Base-by-base conservation (phyloP, 1,284 basidiomycete genomes). In the Papiliotrema laurentii region DNA sequence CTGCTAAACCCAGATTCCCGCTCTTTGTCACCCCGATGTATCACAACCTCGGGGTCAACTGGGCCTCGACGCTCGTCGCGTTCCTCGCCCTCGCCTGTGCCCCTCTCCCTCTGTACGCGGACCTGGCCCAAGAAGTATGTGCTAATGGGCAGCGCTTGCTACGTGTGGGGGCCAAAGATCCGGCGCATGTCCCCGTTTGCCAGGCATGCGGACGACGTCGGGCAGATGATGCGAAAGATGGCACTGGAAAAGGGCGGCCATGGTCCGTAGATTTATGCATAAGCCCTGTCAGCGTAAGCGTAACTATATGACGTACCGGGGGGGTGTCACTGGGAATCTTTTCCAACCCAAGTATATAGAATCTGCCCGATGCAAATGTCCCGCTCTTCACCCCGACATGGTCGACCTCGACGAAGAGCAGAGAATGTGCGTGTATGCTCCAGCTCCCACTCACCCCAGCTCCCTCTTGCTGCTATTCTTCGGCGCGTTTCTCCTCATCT, bases 1-100 rank as follows among this genome's bases (percentile, higher is more conserved):
- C 19, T 22, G 11, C 38, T 81, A 61, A 78, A 78, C 57, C 84
- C 84, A 7, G 66, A 77, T 84, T 84, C 66, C 82, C 81, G 9
- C 69, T 83, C 13, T 79, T 84, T 40, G 31, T 22, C 16, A 31
- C 37, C 3, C 22, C 49, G 10, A 35, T 37, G 38, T 84, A 83
- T 64, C 61, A 67, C 7, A 71, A 69, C 5, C 76, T 86, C 14
- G 83, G 83, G 9, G 80, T 83, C 41, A 73, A 81, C 53, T 85
- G 84, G 83, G 83, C 81, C 2, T 78, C 80, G 66, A 80, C 78
- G 42, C 72, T 87, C 10, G 83, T 85, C 57, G 84, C 78, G 5
- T 80, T 80, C 64, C 58, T 86, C 47, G 75, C 81, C 2, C 67
- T 82, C 14, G 74, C 74, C 0, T 83, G 46, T 26, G 27, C 35